phyloP scores from a whole-genome alignment of 2,329 filamentous ascomycete genomes.

The Trichoderma sp. region DNA sequence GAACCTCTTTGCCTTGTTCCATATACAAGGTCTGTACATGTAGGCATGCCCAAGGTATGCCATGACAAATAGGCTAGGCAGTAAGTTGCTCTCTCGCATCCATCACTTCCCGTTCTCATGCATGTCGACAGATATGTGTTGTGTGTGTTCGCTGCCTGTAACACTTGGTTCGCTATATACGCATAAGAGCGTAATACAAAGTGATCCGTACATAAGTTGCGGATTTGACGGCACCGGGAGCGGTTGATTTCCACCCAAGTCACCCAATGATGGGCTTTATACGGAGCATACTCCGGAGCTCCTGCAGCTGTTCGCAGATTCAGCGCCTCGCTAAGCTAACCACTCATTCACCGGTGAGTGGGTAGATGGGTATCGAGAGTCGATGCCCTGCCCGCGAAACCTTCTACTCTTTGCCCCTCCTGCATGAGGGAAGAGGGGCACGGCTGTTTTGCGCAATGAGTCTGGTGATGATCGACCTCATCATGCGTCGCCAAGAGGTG shows the following conservation, averaged over 20 bases:
- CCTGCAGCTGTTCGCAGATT: slow-evolving; percentile 15
- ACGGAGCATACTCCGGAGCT: slow-evolving; percentile 2
- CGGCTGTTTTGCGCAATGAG: neutral
- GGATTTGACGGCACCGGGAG: neutral
- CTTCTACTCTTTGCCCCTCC: neutral
- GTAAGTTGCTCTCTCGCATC: neutral
- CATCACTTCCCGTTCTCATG: neutral
- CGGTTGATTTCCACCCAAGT: neutral
- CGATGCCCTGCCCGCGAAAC: neutral
- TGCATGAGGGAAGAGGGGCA: slow-evolving; percentile 10
- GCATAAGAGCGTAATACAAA: neutral
- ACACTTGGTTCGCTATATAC: neutral
- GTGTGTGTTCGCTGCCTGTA: neutral
- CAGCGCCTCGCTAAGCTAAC: slow-evolving; percentile 9
- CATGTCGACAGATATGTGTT: neutral
- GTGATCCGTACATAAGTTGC: neutral
- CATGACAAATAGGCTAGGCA: neutral
- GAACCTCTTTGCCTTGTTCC: neutral
- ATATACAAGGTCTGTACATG: neutral
- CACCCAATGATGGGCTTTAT: neutral
- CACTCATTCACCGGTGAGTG: neutral
- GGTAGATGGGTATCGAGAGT: neutral
- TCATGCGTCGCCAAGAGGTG: slow-evolving; percentile 17
- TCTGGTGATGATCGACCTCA: slow-evolving; percentile 21
- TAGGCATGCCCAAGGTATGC: neutral